A percentile compares a stretch with the other conserved stretches of the same genome.
Evolutionary conservation across 2,329 filamentous ascomycete genomes (phyloP).

Genomic region (Aspergillus luchuensis): DNA sequence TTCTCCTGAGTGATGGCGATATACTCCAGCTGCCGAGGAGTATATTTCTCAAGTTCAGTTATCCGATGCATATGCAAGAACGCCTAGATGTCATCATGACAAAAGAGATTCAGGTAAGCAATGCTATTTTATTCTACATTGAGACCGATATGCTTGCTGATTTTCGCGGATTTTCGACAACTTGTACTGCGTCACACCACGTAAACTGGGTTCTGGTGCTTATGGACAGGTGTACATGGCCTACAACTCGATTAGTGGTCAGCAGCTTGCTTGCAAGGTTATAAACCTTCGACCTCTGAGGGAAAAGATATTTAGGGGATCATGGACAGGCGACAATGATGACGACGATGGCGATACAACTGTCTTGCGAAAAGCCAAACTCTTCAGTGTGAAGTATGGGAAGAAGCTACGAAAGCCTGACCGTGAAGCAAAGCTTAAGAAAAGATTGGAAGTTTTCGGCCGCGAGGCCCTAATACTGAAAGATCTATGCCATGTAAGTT

Average conservation of each 20-base stretch:
- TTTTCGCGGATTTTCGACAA: constrained; percentile 33
- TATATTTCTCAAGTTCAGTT: constrained; percentile 26
- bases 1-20: constrained; percentile 45
- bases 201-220: constrained; percentile 46
- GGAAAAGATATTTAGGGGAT: constrained; percentile 8
- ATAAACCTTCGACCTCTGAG: constrained; percentile 40
- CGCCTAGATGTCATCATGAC: constrained; percentile 32
- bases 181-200: constrained; percentile 41
- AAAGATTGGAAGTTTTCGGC: constrained; percentile 36
- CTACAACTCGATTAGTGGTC: constrained; percentile 31
- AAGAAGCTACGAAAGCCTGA: neutral
- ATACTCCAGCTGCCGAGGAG: constrained; percentile 31
- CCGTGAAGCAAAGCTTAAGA: neutral
- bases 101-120: constrained; percentile 39
- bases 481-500: constrained; percentile 53
- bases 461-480: constrained; percentile 52
- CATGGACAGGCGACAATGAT: neutral
- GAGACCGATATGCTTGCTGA: neutral
- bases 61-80: constrained; percentile 5
- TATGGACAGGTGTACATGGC: constrained; percentile 50
- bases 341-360: neutral
- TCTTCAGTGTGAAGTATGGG: neutral
- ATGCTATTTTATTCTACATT: neutral
- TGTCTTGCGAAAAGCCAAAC: neutral
- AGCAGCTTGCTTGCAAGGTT: constrained; percentile 51